A percentile compares a stretch with the other conserved stretches of the same genome.
Evolutionary conservation across 345 rosid genomes (phyloP).

Genomic region (Eucalyptus curtisii): DNA sequence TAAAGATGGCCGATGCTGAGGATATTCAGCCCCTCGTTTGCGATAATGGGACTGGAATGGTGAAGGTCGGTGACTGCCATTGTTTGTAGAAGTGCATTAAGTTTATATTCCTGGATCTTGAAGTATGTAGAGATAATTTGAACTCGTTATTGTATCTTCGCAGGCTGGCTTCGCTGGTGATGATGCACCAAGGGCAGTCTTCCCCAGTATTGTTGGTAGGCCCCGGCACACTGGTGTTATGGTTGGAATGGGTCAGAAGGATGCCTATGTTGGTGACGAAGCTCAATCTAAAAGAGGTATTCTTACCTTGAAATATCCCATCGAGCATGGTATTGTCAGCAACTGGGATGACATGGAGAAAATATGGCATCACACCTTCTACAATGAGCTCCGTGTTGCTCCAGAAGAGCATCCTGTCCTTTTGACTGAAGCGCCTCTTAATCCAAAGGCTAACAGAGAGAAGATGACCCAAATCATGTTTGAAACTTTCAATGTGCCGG

Average conservation of each 20-base stretch:
- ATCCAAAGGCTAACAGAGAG: slow-evolving; percentile 51
- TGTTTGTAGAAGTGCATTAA: background rate
- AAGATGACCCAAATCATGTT: slow-evolving; percentile 69
- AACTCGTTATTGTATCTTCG: background rate
- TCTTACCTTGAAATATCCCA: slow-evolving; percentile 54
- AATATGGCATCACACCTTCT: slow-evolving; percentile 67
- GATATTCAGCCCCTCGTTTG: slow-evolving; percentile 72
- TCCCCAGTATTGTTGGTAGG: slow-evolving; percentile 52
- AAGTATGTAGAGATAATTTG: background rate
- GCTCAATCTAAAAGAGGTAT: slow-evolving; percentile 68
- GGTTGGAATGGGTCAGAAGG: slow-evolving; percentile 70
- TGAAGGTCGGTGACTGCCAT: slow-evolving; percentile 26
- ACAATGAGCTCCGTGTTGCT: slow-evolving; percentile 58
- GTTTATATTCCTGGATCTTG: background rate
- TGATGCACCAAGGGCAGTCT: slow-evolving; percentile 54
- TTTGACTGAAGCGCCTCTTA: slow-evolving; percentile 45
- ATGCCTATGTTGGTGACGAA: slow-evolving; percentile 59
- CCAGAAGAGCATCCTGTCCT: slow-evolving; percentile 50
- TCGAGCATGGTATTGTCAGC: slow-evolving; percentile 61
- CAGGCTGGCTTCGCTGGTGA: slow-evolving; percentile 64
- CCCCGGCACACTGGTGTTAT: slow-evolving; percentile 65
- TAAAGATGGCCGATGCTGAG: slow-evolving; percentile 78
- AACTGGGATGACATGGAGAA: slow-evolving; percentile 73
- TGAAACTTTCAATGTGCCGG: slow-evolving; percentile 53
- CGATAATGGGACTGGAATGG: slow-evolving; percentile 69